These are phyloP conservation scores for Curvularia sp. DNA, from an alignment of 2,329 filamentous ascomycete species.

Conservation along the genomic window DNA sequence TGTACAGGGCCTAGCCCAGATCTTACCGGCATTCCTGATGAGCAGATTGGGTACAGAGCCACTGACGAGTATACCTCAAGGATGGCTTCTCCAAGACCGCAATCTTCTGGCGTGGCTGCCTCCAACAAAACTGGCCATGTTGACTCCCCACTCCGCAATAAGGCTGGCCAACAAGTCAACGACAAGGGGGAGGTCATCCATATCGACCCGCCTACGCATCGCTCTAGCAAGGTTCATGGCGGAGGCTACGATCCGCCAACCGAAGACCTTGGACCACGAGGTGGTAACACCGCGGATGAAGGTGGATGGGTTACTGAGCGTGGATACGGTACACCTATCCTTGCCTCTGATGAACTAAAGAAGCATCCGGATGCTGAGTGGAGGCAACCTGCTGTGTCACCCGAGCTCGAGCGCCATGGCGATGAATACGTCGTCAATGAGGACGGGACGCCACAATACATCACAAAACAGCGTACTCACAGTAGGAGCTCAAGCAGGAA, in stretches of 20 bases:
- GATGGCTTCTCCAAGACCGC: slow-evolving; percentile 71
- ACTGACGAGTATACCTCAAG: slow-evolving; percentile 83
- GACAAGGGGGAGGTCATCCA: slow-evolving; percentile 73
- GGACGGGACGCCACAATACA: slow-evolving; percentile 50
- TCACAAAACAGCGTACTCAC: slow-evolving; percentile 62
- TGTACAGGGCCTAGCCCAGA: slow-evolving; percentile 68
- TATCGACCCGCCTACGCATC: slow-evolving; percentile 70
- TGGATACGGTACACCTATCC: slow-evolving; percentile 76
- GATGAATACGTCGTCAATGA: slow-evolving; percentile 60
- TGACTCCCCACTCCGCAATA: slow-evolving; percentile 62
- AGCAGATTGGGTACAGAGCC: slow-evolving; percentile 88
- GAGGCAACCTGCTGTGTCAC: slow-evolving; percentile 82
- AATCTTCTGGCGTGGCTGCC: slow-evolving; percentile 56
- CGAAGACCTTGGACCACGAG: slow-evolving; percentile 59
- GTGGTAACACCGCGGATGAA: slow-evolving; percentile 55
- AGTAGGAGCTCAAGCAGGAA: slow-evolving; percentile 57
- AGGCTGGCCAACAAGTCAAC: slow-evolving; percentile 54
- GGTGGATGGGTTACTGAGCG: slow-evolving; percentile 65
- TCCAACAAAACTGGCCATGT: slow-evolving; percentile 55
- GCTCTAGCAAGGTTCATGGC: slow-evolving; percentile 53
- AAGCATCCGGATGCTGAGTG: slow-evolving; percentile 74
- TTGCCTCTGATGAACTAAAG: slow-evolving; percentile 85
- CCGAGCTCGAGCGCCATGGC: slow-evolving; percentile 65
- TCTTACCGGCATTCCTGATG: slow-evolving; percentile 78
- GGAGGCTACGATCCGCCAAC: slow-evolving; percentile 62